Conservation (phyloP, 2,329 filamentous ascomycete species). For the Lomentospora prolificans region DNA sequence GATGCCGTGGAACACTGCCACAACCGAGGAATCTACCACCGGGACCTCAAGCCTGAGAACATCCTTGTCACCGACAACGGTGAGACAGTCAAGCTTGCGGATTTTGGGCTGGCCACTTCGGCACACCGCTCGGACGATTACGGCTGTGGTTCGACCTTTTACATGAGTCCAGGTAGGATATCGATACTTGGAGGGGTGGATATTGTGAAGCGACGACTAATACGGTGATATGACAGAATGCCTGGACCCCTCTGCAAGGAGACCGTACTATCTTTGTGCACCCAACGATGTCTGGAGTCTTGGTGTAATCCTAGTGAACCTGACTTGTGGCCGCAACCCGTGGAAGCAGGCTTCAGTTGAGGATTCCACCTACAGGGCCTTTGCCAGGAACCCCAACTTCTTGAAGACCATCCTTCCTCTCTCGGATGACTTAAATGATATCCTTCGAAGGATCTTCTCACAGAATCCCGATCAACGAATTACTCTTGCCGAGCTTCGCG, state of each 20-base stretch:
- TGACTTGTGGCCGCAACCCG: conserved; percentile 95
- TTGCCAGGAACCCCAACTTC: conserved; percentile 75
- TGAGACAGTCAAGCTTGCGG: conserved; percentile 85
- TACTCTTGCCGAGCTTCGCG: conserved; percentile 67
- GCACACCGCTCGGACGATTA: conserved; percentile 83
- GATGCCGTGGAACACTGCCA: conserved; percentile 97
- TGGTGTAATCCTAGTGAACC: conserved; percentile 95
- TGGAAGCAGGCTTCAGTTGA: conserved; percentile 95
- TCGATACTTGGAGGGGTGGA: conserved; percentile 1
- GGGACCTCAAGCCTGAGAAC: conserved; percentile 97
- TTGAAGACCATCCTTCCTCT: conserved; percentile 87
- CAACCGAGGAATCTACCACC: conserved; percentile 84
- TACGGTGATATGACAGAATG: conserved; percentile 58
- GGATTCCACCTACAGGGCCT: conserved; percentile 91
- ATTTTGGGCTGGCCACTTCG: conserved; percentile 90
- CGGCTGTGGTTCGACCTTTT: conserved; percentile 96
- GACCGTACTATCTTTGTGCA: conserved; percentile 76
- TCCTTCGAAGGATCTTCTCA: conserved; percentile 81
- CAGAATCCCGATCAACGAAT: conserved; percentile 76
- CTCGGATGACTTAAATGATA: conserved; percentile 79
- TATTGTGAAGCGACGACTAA: neutral
- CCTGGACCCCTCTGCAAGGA: conserved; percentile 63
- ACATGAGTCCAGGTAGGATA: conserved; percentile 92
- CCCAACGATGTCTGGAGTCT: conserved; percentile 97
- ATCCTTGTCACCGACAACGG: conserved; percentile 85